A percentile compares a stretch with the other conserved stretches of the same genome.
phyloP scores from a whole-genome alignment of 495 filamentous ascomycete species.

The Daldinia bambusicola region DNA sequence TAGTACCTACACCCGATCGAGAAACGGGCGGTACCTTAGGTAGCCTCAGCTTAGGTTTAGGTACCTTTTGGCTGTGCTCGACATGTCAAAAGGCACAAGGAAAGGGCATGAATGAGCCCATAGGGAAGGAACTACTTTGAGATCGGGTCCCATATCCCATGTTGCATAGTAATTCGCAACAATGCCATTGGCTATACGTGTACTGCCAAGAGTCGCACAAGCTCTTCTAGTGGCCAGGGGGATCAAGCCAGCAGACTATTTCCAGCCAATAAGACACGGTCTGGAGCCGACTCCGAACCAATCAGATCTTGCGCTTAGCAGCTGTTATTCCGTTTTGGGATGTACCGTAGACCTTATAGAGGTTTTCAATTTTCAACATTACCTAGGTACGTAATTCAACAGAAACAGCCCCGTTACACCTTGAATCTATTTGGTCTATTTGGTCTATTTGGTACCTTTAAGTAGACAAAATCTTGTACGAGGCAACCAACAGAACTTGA shows the following conservation, averaged over 20 bases:
- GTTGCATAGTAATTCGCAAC: not conserved
- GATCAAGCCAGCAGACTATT: not conserved
- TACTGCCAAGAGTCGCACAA: constrained; percentile 27
- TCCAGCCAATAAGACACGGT: constrained; percentile 15
- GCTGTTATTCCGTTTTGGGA: constrained; percentile 13
- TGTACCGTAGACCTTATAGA: constrained; percentile 4
- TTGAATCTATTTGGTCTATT: not conserved
- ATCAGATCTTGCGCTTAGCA: constrained; percentile 1
- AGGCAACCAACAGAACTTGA: not conserved
- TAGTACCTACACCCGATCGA: not conserved
- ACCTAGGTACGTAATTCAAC: not conserved
- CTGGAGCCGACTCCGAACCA: constrained; percentile 36
- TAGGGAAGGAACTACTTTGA: not conserved
- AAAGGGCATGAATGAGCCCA: constrained; percentile 5
- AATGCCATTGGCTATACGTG: constrained; percentile 6
- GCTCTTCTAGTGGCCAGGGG: constrained; percentile 23
- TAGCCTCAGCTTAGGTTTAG: not conserved
- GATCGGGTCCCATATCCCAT: constrained; percentile 10
- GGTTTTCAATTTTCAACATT: not conserved
- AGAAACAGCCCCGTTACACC: not conserved
- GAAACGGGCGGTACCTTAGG: not conserved
- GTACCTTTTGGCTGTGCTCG: not conserved
- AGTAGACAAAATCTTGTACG: too few species aligned
- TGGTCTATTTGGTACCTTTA: too few species aligned
- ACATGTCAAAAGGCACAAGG: not conserved